Evolutionary conservation across 805 yeast genomes (phyloP).

Genomic region (Schizosaccharomyces osmophilus): DNA sequence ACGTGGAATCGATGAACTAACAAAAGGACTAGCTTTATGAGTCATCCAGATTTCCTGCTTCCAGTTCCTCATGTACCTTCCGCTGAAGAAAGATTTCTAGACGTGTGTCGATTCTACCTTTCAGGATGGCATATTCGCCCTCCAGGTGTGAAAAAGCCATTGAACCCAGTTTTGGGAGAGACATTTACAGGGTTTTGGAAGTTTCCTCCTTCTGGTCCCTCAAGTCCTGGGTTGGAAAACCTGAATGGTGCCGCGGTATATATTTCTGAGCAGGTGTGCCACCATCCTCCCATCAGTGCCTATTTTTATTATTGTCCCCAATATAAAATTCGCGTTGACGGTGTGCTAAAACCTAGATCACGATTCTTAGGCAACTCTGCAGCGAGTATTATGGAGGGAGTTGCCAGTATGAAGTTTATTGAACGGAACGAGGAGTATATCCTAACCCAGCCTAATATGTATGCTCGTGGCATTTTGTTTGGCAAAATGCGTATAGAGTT

Average conservation of each 20-base stretch:
- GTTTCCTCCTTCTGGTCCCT: conserved; percentile 28
- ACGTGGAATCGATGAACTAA: not conserved
- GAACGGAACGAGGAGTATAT: conserved; percentile 43
- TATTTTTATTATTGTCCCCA: conserved; percentile 75
- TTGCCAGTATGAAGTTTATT: conserved; percentile 43
- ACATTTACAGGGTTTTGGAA: conserved; percentile 85
- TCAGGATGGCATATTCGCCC: conserved; percentile 79
- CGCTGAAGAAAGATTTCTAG: conserved; percentile 42
- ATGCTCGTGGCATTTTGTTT: conserved; percentile 76
- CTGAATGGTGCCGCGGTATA: conserved; percentile 38
- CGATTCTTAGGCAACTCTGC: conserved; percentile 83
- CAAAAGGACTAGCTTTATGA: conserved; percentile 15
- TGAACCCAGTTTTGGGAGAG: conserved; percentile 87
- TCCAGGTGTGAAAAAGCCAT: conserved; percentile 77
- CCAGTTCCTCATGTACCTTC: conserved; percentile 39
- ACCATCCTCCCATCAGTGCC: conserved; percentile 94
- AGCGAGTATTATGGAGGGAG: conserved; percentile 92
- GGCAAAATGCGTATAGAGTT: conserved; percentile 76
- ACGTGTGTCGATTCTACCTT: conserved; percentile 33
- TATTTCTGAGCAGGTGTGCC: conserved; percentile 83
- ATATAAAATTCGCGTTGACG: conserved; percentile 62
- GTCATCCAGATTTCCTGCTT: conserved; percentile 44
- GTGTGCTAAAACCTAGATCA: conserved; percentile 67
- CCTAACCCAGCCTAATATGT: conserved; percentile 85
- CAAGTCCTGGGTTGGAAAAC: not conserved